Evolutionary conservation across 1,139 yeast species (phyloP), one percentile per base, ranked within the genome.

Genomic region (Cylindricascospora bacillispora): DNA sequence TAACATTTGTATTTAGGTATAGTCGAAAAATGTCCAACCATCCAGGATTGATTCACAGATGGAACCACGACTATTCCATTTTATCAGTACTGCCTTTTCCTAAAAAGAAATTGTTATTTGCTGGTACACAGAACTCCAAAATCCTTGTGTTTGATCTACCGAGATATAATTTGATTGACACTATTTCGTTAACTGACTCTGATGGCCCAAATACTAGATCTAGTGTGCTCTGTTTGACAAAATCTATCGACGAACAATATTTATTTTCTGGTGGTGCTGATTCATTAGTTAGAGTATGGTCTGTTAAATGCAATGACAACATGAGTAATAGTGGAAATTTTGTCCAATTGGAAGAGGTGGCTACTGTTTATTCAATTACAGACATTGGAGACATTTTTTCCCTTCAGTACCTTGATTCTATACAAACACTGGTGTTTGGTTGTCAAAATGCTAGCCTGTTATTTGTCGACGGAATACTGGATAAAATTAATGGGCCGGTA

Each of bases 361-460:
- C 78, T 45, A 77, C 93, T 1, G 70, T 86, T 7, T 89, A 89
- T 52, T 78, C 93, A 0, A 56, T 78, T 12, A 68, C 80, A 26
- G 98, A 89, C 56, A 79, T 89, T 30, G 98, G 98, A 25, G 98
- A 89, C 52, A 78, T 89, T 13, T 86, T 89, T 50, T 78, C 94
- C 4, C 59, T 89, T 20, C 69, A 74, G 4, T 83, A 92, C 73
- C 67, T 77, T 18, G 71, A 71, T 13, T 43, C 57, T 1, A 52
- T 69, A 10, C 67, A 73, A 28, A 70, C 83, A 0, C 59, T 89
- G 7, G 82, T 76, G 40, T 70, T 83, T 42, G 98, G 98, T 1
- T 77, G 94, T 7, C 97, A 89, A 52, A 86, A 86, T 50, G 95
- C 97, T 1, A 70, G 89, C 1, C 68, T 89, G 14, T 68, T 82